These are phyloP conservation scores for Sideroxylon spinosum DNA, from an alignment of 179 eudicot genomes.

Conservation along the genomic window DNA sequence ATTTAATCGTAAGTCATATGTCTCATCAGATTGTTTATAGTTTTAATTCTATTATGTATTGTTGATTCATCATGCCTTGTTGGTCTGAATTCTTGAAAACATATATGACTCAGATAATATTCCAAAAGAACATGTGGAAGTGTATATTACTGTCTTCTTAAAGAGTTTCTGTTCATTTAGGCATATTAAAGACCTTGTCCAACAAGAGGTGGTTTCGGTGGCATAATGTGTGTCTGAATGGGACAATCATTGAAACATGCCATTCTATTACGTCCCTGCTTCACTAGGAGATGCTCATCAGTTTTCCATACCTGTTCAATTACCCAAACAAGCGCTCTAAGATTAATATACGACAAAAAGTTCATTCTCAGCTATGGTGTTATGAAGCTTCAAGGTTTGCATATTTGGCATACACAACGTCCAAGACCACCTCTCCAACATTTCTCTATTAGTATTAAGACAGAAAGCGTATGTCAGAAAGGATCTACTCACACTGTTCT, in stretches of 20 bases:
- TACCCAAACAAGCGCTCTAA: constrained; percentile 15
- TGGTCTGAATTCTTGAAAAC: neutral
- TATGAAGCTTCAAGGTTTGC: constrained; percentile 4
- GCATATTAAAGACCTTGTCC: neutral
- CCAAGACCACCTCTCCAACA: neutral
- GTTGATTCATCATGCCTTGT: neutral
- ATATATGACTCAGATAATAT: neutral
- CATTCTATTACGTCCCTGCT: constrained; percentile 16
- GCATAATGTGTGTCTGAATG: constrained; percentile 10
- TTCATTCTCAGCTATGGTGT: constrained; percentile 9
- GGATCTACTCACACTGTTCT: constrained; percentile 30
- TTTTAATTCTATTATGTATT: too few species aligned
- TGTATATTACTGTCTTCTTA: neutral
- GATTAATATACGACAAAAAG: constrained; percentile 18
- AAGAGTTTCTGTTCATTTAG: neutral
- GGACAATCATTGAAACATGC: constrained; percentile 9
- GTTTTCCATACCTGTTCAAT: constrained; percentile 12
- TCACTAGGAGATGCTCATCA: constrained; percentile 15
- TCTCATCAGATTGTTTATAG: neutral
- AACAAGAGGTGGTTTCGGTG: neutral
- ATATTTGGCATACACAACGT: constrained; percentile 2
- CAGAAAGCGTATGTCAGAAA: constrained; percentile 23
- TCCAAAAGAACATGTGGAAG: neutral
- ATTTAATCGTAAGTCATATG: too few species aligned
- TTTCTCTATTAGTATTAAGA: constrained; percentile 24